A percentile compares a stretch with the other conserved stretches of the same genome.
These are phyloP conservation scores for Lignosus rhinocerotis DNA, from an alignment of 1,284 basidiomycete species.

Conservation along the genomic window DNA sequence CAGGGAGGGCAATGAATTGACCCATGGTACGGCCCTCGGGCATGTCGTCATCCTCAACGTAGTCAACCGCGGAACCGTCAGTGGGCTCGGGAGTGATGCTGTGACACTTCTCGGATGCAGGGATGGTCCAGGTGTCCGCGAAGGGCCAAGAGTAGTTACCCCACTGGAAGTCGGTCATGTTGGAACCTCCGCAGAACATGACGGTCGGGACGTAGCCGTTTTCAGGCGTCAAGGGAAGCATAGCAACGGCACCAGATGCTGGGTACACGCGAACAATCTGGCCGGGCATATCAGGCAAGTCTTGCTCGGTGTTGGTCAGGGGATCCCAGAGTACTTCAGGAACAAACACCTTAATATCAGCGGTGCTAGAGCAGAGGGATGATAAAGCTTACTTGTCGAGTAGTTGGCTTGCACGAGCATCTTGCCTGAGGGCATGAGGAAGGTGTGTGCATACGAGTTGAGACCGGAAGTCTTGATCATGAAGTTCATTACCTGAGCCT, in stretches of 20 bases:
- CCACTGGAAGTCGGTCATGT: constrained; percentile 72
- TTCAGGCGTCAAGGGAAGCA: constrained; percentile 87
- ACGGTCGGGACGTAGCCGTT: constrained; percentile 89
- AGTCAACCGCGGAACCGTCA: constrained; percentile 54
- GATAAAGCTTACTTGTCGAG: constrained; percentile 61
- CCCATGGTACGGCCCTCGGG: constrained; percentile 84
- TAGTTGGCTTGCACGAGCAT: constrained; percentile 85
- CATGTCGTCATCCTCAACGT: constrained; percentile 74
- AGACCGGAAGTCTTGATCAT: constrained; percentile 83
- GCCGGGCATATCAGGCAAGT: constrained; percentile 62
- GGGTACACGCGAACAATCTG: constrained; percentile 86
- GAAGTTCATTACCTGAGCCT: constrained; percentile 72
- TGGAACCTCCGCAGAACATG: constrained; percentile 86
- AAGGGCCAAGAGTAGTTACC: constrained; percentile 72
- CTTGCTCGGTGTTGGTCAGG: constrained; percentile 57
- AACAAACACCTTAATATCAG: background rate
- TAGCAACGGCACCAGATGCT: constrained; percentile 85
- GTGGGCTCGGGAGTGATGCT: constrained; percentile 80
- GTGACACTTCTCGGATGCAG: constrained; percentile 67
- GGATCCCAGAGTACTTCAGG: constrained; percentile 64
- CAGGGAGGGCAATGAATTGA: constrained; percentile 80
- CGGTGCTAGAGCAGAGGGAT: constrained; percentile 10
- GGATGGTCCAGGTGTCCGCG: constrained; percentile 64
- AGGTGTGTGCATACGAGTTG: constrained; percentile 88
- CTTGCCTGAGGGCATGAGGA: constrained; percentile 82